A percentile compares a stretch with the other conserved stretches of the same genome.
Conservation (phyloP, 257 asterid genomes). For the Salvia miltiorrhiza region DNA sequence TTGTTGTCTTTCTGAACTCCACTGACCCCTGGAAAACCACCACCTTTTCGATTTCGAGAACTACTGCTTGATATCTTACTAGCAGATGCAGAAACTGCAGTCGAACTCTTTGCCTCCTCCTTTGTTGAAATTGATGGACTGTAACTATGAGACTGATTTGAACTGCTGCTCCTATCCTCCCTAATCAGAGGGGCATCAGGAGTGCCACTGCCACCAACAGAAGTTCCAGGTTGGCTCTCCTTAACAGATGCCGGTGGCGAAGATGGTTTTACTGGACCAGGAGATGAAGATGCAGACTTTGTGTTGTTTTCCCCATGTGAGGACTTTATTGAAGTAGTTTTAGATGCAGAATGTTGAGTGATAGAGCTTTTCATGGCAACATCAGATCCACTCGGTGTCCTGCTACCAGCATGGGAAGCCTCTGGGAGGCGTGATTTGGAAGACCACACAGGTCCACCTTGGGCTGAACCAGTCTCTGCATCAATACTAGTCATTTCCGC, state of each 20-base stretch:
- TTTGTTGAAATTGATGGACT: constrained; percentile 56
- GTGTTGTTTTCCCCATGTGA: constrained; percentile 56
- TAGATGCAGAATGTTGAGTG: constrained; percentile 56
- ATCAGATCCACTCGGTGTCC: constrained; percentile 62
- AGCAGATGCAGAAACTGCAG: constrained; percentile 44
- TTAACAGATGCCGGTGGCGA: constrained; percentile 54
- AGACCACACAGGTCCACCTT: constrained; percentile 52
- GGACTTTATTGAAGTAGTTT: constrained; percentile 50
- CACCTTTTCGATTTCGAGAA: constrained; percentile 50
- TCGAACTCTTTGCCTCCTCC: constrained; percentile 59
- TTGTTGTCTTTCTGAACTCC: constrained; percentile 55
- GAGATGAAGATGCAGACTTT: constrained; percentile 67
- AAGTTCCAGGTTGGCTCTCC: constrained; percentile 54
- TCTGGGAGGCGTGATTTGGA: constrained; percentile 76
- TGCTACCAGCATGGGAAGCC: constrained; percentile 50
- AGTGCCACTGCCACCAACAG: constrained; percentile 42
- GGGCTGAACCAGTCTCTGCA: constrained; percentile 63
- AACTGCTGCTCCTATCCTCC: constrained; percentile 82
- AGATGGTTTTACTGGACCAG: constrained; percentile 51
- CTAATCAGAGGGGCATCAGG: constrained; percentile 50
- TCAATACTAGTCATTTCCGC: constrained; percentile 85
- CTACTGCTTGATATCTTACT: constrained; percentile 52
- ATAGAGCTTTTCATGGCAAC: constrained; percentile 53
- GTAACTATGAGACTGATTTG: constrained; percentile 66
- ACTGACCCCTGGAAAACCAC: constrained; percentile 46